phyloP scores from a whole-genome alignment of 345 rosid species.

The Euclidium syriacum region DNA sequence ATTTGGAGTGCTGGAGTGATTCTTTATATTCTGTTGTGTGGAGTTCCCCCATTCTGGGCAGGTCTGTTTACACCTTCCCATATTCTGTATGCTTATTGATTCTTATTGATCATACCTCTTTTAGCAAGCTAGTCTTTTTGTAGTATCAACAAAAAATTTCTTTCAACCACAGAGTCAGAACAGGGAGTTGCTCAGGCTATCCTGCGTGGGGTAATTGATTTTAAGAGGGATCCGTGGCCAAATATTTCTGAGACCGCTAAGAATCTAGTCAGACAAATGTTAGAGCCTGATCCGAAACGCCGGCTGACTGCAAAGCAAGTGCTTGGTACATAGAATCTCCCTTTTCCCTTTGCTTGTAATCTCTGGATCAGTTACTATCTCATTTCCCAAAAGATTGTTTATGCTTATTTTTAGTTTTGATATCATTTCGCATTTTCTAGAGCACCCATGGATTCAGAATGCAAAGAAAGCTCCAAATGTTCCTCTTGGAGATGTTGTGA shows the following conservation, averaged over 20 bases:
- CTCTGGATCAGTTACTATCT: background rate
- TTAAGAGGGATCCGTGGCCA: slow-evolving; percentile 99
- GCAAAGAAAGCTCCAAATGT: slow-evolving; percentile 97
- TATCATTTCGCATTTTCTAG: slow-evolving; percentile 33
- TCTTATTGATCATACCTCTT: background rate
- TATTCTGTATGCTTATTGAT: background rate
- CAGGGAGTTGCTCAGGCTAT: slow-evolving; percentile 99
- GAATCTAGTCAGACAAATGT: slow-evolving; percentile 83
- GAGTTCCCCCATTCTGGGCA: slow-evolving; percentile 99
- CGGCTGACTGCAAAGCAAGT: slow-evolving; percentile 96
- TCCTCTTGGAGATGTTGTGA: slow-evolving; percentile 98
- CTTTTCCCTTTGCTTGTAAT: background rate
- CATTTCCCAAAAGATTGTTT: background rate
- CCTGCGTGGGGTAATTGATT: slow-evolving; percentile 91
- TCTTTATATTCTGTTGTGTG: slow-evolving; percentile 88
- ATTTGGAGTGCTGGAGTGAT: slow-evolving; percentile 99
- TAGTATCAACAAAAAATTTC: background rate
- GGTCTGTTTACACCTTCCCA: slow-evolving; percentile 42
- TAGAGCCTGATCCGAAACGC: slow-evolving; percentile 96
- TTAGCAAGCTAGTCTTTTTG: background rate
- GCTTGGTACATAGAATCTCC: slow-evolving; percentile 49
- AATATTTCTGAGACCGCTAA: slow-evolving; percentile 89
- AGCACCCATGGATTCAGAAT: slow-evolving; percentile 97
- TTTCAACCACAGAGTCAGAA: slow-evolving; percentile 71
- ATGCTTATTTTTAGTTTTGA: slow-evolving; percentile 1